Conservation (phyloP, 1,284 basidiomycete genomes). For the Tilletiopsis washingtonensis region DNA sequence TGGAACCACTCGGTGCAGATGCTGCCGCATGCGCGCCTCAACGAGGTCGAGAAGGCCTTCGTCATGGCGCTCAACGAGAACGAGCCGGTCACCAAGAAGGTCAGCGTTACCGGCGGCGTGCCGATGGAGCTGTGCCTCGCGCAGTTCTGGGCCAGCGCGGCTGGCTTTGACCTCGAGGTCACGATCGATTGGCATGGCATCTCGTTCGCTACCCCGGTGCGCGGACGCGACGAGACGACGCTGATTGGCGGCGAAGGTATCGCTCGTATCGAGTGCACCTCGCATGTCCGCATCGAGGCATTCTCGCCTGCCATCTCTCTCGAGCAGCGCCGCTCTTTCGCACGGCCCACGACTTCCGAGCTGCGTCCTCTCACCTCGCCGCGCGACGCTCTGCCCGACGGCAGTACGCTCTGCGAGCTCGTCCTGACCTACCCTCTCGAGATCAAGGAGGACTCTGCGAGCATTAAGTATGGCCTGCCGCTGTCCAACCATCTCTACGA, state of each 20-base stretch:
- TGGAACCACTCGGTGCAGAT: conserved; percentile 48
- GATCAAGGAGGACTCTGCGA: conserved; percentile 35
- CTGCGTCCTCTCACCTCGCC: conserved; percentile 27
- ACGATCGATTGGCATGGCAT: conserved; percentile 47
- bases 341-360: conserved; percentile 31
- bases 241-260: conserved; percentile 43
- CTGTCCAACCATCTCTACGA: conserved; percentile 46
- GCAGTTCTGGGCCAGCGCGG: conserved; percentile 45
- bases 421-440: conserved; percentile 42
- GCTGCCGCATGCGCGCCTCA: conserved; percentile 37
- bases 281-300: conserved; percentile 40
- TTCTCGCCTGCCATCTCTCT: conserved; percentile 42
- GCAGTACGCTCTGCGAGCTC: conserved; percentile 43
- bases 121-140: conserved; percentile 47
- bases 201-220: conserved; percentile 7
- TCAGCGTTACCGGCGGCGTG: conserved; percentile 41
- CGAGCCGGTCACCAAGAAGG: conserved; percentile 43
- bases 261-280: conserved; percentile 35
- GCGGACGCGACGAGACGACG: conserved; percentile 35
- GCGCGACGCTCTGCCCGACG: conserved; percentile 41
- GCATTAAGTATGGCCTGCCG: conserved; percentile 35
- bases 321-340: conserved; percentile 39
- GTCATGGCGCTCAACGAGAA: conserved; percentile 42
- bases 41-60: conserved; percentile 39
- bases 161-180: conserved; percentile 42